Base-by-base conservation (phyloP, 345 rosid species). In the thale cress (Arabidopsis thaliana) region DNA sequence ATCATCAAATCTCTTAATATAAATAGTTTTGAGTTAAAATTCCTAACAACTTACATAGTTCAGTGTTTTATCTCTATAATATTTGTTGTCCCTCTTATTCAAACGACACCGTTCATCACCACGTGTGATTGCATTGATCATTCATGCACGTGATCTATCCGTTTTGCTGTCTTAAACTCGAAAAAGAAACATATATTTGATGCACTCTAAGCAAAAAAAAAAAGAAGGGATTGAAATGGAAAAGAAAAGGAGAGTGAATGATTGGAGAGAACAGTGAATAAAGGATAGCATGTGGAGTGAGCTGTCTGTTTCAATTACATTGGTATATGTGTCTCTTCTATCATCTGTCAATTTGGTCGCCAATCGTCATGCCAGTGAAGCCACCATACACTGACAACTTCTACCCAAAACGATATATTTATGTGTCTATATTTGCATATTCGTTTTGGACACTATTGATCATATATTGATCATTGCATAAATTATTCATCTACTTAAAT, bases 271-370 rank as follows among this genome's bases (percentile, higher is more conserved):
- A 51, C 50, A 59, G 70, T 65, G 77, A 70, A 59, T 32, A 58
- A 71, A 57, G 25, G 60, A 48, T 58, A 38, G 62, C 93, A 89
- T 83, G 90, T 87, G 90, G 86, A 78, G 69, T 89, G 96, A 85
- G 86, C 88, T 87, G 95, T 81, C 79, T 70, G 78, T 71, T 71
- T 65, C 56, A 49, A 46, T 36, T 34, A 65, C 77, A 65, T 78
- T 65, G 73, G 77, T 72, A 23, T 72, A 78, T 59, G 73, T 65
- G 77, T 78, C 63, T 78, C 63, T 51, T 50, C 70, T 59, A 55
- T 58, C 71, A 69, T 69, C 75, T 69, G 79, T 69, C 79, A 76
- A 52, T 69, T 52, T 69, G 74, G 79, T 76, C 74, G 28, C 75
- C 23, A 50, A 50, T 23, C 30, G 6, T 23, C 32, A 42, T 76